A percentile compares a stretch with the other conserved stretches of the same genome.
Evolutionary conservation across 2,329 filamentous ascomycete species (phyloP).

Genomic region (Cercospora beticola): DNA sequence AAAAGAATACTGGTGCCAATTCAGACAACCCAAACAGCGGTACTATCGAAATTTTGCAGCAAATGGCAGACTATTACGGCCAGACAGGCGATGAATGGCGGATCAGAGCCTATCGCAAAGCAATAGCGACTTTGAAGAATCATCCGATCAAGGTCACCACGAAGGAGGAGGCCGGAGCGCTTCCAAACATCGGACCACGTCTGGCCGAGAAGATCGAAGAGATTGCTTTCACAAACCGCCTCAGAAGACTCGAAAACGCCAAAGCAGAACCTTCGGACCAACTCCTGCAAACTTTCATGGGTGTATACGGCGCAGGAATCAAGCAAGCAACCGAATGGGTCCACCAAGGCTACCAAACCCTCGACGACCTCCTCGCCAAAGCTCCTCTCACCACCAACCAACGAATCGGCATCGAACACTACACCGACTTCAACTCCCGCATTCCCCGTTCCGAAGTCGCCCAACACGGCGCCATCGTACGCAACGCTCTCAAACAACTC

Average conservation of each 20-base stretch:
- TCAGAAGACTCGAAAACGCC: conserved; percentile 71
- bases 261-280: conserved; percentile 65
- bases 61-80: conserved; percentile 77
- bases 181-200: conserved; percentile 69
- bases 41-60: conserved; percentile 73
- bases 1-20: conserved; percentile 51
- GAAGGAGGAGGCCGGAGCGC: conserved; percentile 63
- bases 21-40: conserved; percentile 66
- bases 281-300: conserved; percentile 67
- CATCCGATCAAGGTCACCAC: conserved; percentile 65
- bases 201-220: conserved; percentile 87
- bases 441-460: conserved; percentile 78
- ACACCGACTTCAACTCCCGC: conserved; percentile 72
- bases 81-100: conserved; percentile 77
- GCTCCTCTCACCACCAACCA: conserved; percentile 69
- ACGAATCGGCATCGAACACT: conserved; percentile 72
- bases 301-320: conserved; percentile 76
- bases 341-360: conserved; percentile 68
- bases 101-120: conserved; percentile 71
- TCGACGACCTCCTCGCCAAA: conserved; percentile 66
- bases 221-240: conserved; percentile 71
- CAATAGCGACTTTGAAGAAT: conserved; percentile 68
- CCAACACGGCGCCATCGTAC: conserved; percentile 66
- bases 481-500: conserved; percentile 56
- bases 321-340: conserved; percentile 73